phyloP scores from a whole-genome alignment of 495 filamentous ascomycete genomes.

The Sphaerosporella brunnea region DNA sequence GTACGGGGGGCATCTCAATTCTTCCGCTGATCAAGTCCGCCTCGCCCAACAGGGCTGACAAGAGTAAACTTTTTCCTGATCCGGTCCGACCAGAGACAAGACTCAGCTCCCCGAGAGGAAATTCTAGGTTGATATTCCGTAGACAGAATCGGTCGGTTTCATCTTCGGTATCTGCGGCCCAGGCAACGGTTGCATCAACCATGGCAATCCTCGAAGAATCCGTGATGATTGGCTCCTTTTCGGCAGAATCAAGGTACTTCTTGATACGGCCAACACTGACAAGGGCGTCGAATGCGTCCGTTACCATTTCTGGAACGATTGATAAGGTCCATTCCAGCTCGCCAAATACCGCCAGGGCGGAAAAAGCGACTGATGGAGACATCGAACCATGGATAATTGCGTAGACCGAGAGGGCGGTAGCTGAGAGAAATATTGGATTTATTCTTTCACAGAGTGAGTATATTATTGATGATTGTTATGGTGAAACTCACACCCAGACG shows the following conservation, averaged over 20 bases:
- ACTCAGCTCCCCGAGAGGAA: conserved; percentile 51
- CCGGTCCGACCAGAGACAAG: conserved; percentile 53
- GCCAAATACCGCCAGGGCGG: conserved; percentile 56
- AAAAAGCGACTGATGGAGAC: conserved; percentile 62
- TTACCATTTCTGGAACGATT: conserved; percentile 54
- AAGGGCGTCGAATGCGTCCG: conserved; percentile 51
- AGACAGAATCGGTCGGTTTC: conserved; percentile 44
- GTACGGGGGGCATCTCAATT: conserved; percentile 35
- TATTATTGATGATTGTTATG: no score
- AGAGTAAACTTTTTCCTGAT: conserved; percentile 47
- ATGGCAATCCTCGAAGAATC: conserved; percentile 45
- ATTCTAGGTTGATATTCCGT: conserved; percentile 41
- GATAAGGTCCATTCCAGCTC: conserved; percentile 52
- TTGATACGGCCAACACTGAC: conserved; percentile 60
- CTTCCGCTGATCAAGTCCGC: conserved; percentile 38
- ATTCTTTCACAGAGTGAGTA: no score
- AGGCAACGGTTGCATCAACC: conserved; percentile 52
- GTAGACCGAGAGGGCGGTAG: conserved; percentile 51
- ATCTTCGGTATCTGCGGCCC: conserved; percentile 43
- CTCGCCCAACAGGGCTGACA: conserved; percentile 49
- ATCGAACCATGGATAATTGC: conserved; percentile 43
- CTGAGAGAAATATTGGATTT: conserved; percentile 55
- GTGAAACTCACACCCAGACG: conserved; percentile 5
- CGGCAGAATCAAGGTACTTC: conserved; percentile 47
- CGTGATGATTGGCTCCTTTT: conserved; percentile 41